Conservation (phyloP, 2,329 filamentous ascomycete genomes). For the Lachnellula willkommii region DNA sequence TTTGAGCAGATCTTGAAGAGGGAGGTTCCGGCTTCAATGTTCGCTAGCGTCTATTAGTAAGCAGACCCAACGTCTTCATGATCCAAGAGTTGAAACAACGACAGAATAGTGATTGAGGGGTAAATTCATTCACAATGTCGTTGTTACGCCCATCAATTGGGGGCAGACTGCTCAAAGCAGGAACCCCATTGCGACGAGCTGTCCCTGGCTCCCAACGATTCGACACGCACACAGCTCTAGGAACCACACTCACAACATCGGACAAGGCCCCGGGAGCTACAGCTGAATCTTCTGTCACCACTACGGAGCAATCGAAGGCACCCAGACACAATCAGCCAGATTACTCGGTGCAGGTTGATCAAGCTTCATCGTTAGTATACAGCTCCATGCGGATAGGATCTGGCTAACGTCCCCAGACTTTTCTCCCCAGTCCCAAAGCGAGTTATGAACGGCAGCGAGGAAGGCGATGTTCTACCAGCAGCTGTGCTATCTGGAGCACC, state of each 20-base stretch:
- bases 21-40: slow-evolving; percentile 5
- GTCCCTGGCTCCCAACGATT: slow-evolving; percentile 47
- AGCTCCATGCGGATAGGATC: background rate
- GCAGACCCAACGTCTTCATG: background rate
- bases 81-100: background rate
- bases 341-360: slow-evolving; percentile 75
- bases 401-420: slow-evolving; percentile 49
- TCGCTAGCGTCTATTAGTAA: slow-evolving; percentile 20
- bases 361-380: slow-evolving; percentile 74
- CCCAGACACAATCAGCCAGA: slow-evolving; percentile 59
- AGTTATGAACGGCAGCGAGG: slow-evolving; percentile 87
- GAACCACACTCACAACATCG: slow-evolving; percentile 36
- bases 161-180: slow-evolving; percentile 47
- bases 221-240: slow-evolving; percentile 42
- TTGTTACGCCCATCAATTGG: slow-evolving; percentile 56
- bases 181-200: slow-evolving; percentile 33
- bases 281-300: slow-evolving; percentile 23
- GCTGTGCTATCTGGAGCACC: slow-evolving; percentile 88
- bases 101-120: slow-evolving; percentile 1
- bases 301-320: background rate
- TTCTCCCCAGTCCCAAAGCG: slow-evolving; percentile 88
- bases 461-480: slow-evolving; percentile 67
- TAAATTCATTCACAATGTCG: slow-evolving; percentile 49
- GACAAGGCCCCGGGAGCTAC: slow-evolving; percentile 30
- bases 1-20: slow-evolving; percentile 18